A percentile compares a stretch with the other conserved stretches of the same genome.
Conservation (phyloP, 2,329 filamentous ascomycete species). For the Plectosphaerella plurivora region DNA sequence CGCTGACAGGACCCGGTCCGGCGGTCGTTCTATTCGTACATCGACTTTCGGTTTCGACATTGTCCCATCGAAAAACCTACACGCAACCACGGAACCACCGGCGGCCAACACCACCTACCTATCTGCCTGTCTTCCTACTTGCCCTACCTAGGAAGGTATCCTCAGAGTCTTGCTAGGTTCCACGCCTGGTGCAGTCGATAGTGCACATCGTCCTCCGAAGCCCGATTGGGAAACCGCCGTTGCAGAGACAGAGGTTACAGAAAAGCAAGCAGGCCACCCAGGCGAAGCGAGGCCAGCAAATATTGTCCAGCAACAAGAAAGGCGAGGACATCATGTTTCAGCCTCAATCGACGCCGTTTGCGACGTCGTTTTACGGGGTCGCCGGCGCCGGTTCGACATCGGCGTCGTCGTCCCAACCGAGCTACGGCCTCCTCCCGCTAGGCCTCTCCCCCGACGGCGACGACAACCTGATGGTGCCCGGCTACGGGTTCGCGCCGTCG, state of each 20-base stretch:
- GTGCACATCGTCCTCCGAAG: not conserved
- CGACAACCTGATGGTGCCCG: not conserved
- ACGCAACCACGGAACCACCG: no score
- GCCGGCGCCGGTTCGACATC: not conserved
- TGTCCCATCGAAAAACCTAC: no score
- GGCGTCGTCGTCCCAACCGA: conserved; percentile 3
- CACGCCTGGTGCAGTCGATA: no score
- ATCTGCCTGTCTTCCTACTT: no score
- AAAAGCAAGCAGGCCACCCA: not conserved
- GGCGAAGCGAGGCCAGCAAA: not conserved
- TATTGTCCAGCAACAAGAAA: not conserved
- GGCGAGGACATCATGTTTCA: conserved; percentile 42
- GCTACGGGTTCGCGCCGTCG: not conserved
- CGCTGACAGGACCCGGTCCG: no score
- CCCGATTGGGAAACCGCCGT: not conserved
- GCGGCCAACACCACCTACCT: no score
- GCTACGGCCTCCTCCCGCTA: not conserved
- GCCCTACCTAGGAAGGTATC: no score
- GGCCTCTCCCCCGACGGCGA: not conserved
- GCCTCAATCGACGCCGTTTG: conserved; percentile 45
- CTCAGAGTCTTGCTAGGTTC: no score
- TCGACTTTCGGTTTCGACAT: no score
- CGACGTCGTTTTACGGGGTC: conserved; percentile 30
- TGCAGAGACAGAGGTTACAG: not conserved
- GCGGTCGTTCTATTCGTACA: no score